Base-by-base conservation (phyloP, 306 rosid genomes). In the Mimosa bimucronata region DNA sequence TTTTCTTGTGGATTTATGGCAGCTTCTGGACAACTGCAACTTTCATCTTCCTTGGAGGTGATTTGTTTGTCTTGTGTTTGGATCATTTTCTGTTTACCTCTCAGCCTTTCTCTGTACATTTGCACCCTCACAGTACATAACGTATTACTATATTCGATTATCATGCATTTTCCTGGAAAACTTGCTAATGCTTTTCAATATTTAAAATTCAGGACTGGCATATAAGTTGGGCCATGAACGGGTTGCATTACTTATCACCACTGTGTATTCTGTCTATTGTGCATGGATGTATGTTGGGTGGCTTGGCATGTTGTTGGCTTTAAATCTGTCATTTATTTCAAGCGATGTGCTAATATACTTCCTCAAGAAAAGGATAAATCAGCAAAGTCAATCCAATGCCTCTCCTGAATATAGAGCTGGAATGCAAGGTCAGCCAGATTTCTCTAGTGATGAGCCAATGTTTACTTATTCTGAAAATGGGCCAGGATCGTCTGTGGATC, bases 281-380 rank as follows among this genome's bases (percentile, higher is more conserved):
- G 97, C 91, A 79, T 89, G 94, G 99, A 70, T 83, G 73, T 91
- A 88, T n/a, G 90, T 79, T 85, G 99, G 99, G 78, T 96, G 98
- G 98, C 87, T 93, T 77, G 90, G 97, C 66, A 79, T 96, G 89
- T 84, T 89, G 31, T 55, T 93, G 75, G 91, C 92, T 80, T 88
- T 93, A 76, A 96, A 90, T 87, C 85, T 96, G 57, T 88, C 99
- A 78, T 93, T 96, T 80, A 61, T 96, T 80, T 90, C 99, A n/a
- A 91, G 97, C 57, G 99, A 96, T 84, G 70, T 85, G 80, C 82
- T 96, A 83, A 84, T 96, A 65, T 88, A 96, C 90, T 78, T 86
- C 82, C 92, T 96, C 85, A 96, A 93, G 94, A 88, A 88, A 75
- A 88, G 89, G 52, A 83, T 88, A 58, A 93, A 79, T 83, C 91